Evolutionary conservation across 805 yeast genomes (phyloP).

Genomic region (Myxozyma lipomycoides): DNA sequence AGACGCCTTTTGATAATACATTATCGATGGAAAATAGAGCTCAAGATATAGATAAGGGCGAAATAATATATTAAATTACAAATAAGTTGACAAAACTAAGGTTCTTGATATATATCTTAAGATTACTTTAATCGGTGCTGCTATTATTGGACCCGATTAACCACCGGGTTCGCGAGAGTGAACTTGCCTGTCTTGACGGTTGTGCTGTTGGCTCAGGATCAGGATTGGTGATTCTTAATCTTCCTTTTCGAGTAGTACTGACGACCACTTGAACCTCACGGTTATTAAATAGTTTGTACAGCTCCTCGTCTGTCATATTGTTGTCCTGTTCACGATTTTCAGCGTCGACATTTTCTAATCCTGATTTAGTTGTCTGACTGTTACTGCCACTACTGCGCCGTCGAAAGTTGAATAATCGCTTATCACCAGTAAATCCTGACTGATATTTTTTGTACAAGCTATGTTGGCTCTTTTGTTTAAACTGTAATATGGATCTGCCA

Average conservation of each 20-base stretch:
- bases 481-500: not conserved
- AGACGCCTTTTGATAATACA: no score
- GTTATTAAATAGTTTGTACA: constrained; percentile 40
- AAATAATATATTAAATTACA: no score
- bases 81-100: no score
- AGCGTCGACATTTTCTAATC: not conserved
- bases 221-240: constrained; percentile 61
- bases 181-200: not conserved
- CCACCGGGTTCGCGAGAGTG: constrained; percentile 1
- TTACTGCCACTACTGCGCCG: constrained; percentile 10
- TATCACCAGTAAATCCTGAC: not conserved
- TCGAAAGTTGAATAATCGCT: constrained; percentile 5
- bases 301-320: constrained; percentile 38
- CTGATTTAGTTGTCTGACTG: not conserved
- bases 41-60: no score
- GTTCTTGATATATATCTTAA: no score
- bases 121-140: no score
- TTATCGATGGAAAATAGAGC: no score
- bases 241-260: constrained; percentile 58
- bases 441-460: not conserved
- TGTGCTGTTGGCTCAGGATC: constrained; percentile 34
- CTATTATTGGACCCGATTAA: not conserved
- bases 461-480: not conserved
- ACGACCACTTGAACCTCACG: constrained; percentile 71
- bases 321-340: constrained; percentile 24